phyloP scores from a whole-genome alignment of 352 stramenopile species.

The Phytophthora pini region DNA sequence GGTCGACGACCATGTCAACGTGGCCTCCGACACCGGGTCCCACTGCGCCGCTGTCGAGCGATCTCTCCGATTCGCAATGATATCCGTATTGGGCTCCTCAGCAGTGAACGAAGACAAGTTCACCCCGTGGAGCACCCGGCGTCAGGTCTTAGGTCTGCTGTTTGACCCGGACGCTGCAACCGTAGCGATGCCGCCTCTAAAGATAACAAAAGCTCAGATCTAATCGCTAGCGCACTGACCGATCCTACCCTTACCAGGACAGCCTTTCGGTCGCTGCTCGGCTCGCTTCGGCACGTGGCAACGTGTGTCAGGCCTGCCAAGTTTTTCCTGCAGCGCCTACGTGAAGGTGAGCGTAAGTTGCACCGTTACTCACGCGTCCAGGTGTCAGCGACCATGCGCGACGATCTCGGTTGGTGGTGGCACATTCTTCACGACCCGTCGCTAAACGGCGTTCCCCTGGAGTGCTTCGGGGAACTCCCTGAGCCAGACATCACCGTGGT shows the following conservation, averaged over 20 bases:
- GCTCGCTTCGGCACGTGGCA: not conserved
- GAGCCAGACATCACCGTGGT: not conserved
- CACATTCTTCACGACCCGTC: not conserved
- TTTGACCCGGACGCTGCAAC: not conserved
- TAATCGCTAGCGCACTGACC: not conserved
- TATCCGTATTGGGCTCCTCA: too few species aligned
- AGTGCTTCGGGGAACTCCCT: not conserved
- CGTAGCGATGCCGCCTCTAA: conserved; percentile 7
- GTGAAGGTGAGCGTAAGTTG: not conserved
- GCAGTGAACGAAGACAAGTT: too few species aligned
- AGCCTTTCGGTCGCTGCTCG: not conserved
- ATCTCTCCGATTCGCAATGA: too few species aligned
- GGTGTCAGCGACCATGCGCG: not conserved
- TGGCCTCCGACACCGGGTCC: too few species aligned
- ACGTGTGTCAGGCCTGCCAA: not conserved
- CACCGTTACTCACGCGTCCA: not conserved
- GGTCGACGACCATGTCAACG: too few species aligned
- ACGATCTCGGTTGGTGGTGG: conserved; percentile 5
- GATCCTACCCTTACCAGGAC: not conserved
- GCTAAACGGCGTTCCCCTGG: not conserved
- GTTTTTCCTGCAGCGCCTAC: conserved; percentile 7
- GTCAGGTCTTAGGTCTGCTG: too few species aligned
- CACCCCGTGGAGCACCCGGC: too few species aligned
- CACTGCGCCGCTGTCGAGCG: too few species aligned
- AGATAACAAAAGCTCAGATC: not conserved